Conservation (phyloP, 208 protist species). For the Leishmania braziliensis region DNA sequence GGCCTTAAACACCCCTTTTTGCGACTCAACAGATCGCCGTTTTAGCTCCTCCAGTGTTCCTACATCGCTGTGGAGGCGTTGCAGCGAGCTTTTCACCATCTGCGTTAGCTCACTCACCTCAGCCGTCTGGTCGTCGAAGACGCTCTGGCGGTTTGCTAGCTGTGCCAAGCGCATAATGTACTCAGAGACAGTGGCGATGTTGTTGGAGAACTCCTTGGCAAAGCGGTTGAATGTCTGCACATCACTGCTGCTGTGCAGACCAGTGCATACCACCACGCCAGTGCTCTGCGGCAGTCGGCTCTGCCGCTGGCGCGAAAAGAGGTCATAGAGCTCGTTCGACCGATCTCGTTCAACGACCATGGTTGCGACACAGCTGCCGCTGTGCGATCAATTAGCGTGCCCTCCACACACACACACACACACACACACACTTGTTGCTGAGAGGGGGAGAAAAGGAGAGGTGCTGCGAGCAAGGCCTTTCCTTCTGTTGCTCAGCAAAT, state of each 20-base stretch:
- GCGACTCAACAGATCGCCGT: conserved; percentile 51
- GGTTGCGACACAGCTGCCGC: background rate
- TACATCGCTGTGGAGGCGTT: conserved; percentile 79
- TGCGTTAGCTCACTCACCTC: conserved; percentile 82
- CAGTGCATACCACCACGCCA: conserved; percentile 7
- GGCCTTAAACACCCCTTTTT: conserved; percentile 30
- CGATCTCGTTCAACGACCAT: conserved; percentile 54
- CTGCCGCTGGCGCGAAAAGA: conserved; percentile 34
- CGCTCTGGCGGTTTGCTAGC: conserved; percentile 74
- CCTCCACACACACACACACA: background rate
- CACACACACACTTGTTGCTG: background rate
- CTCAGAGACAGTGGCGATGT: conserved; percentile 82
- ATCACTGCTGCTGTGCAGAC: conserved; percentile 69
- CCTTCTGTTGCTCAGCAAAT: background rate
- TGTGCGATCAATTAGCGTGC: background rate
- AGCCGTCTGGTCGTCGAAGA: conserved; percentile 89
- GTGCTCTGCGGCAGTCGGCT: conserved; percentile 1
- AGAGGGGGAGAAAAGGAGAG: background rate
- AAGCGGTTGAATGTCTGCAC: conserved; percentile 82
- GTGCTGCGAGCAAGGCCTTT: background rate
- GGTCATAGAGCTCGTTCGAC: conserved; percentile 50
- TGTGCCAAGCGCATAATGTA: conserved; percentile 84
- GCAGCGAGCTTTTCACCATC: conserved; percentile 78
- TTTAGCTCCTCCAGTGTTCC: conserved; percentile 83
- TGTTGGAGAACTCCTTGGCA: conserved; percentile 76